Evolutionary conservation across 129 eudicot species (phyloP).

Genomic region (Ambrosia trifida): DNA sequence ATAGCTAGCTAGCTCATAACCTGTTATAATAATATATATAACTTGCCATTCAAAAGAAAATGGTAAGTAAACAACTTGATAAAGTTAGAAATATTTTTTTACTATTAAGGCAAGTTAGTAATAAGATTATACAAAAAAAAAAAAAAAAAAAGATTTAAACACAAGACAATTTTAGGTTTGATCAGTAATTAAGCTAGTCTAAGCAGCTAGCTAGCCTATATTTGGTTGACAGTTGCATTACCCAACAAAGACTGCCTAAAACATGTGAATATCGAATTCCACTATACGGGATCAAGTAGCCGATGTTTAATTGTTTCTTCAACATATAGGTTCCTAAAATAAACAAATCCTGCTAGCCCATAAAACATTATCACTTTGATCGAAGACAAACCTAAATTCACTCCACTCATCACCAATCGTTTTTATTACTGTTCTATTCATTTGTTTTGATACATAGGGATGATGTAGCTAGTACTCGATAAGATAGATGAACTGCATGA

Average conservation of each 20-base stretch:
- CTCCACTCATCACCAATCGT: neutral
- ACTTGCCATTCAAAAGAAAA: neutral
- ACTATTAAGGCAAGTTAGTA: neutral
- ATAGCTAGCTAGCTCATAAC: too few relatives aligned
- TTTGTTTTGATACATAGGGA: too few relatives aligned
- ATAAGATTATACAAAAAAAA: too few relatives aligned
- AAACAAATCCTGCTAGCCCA: constrained; percentile 18
- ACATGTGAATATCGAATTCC: constrained; percentile 24
- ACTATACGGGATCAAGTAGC: constrained; percentile 38
- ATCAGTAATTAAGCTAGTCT: neutral
- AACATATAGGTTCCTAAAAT: constrained; percentile 14
- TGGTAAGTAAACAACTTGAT: neutral
- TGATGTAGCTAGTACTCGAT: neutral
- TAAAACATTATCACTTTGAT: constrained; percentile 32
- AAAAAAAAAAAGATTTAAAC: constrained; percentile 4
- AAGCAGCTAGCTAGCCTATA: neutral
- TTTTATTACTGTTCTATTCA: too few relatives aligned
- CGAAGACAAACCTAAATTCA: constrained; percentile 20
- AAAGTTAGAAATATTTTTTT: neutral
- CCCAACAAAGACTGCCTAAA: constrained; percentile 30
- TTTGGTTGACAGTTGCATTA: constrained; percentile 27
- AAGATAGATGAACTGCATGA: neutral
- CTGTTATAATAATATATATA: too few relatives aligned
- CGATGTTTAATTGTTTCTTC: constrained; percentile 31
- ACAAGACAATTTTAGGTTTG: constrained; percentile 15